Base-by-base conservation (phyloP, 352 stramenopile species). In the Pythium biforme region DNA sequence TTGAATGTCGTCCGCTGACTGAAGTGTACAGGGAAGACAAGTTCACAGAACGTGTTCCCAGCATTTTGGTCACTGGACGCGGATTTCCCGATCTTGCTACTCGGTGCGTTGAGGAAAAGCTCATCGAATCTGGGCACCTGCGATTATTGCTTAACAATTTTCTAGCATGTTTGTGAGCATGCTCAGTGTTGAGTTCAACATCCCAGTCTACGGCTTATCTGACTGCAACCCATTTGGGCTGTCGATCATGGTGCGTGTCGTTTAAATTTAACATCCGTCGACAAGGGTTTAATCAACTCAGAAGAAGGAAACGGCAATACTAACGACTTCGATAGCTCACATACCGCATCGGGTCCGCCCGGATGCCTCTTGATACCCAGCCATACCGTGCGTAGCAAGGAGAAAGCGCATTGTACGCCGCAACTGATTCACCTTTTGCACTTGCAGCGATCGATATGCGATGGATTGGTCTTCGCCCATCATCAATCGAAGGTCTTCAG, bases 181-280 rank as follows among this genome's bases (percentile, higher is more conserved):
- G 29, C 72, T 98, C 33, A 83, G 81, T 29, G 58, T 69, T 10
- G 59, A 74, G 37, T 68, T 98, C 3, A 37, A 74, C 31, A 74
- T 98, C 26, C 95, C 95, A 27, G 90, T 98, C 15, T 79, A 96
- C 54, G 94, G 94, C 20, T 48, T 98, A 19, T 95, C 88, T 45
- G 95, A 98, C 67, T 98, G 91, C 72, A 98, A 98, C 77, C 93
- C 95, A 0, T 98, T 94, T 66, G 95, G 95, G 0, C 67, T 98
- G 23, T 92, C 86, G 6, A 96, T 98, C 31, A 90, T 98, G 67
- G 86, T 43, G 37, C 8, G 37, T n/a, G 31, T 34, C 31, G 31
- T 34, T 34, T 5, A 34, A 5, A 10, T 5, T 11, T 34, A 10
- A 34, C 10, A 34, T 34, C n/a, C n/a, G n/a, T n/a, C n/a, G n/a